Evolutionary conservation across 2,329 filamentous ascomycete species (phyloP), one percentile per base, ranked within the genome.

Genomic region (Fragosphaeria purpurea): DNA sequence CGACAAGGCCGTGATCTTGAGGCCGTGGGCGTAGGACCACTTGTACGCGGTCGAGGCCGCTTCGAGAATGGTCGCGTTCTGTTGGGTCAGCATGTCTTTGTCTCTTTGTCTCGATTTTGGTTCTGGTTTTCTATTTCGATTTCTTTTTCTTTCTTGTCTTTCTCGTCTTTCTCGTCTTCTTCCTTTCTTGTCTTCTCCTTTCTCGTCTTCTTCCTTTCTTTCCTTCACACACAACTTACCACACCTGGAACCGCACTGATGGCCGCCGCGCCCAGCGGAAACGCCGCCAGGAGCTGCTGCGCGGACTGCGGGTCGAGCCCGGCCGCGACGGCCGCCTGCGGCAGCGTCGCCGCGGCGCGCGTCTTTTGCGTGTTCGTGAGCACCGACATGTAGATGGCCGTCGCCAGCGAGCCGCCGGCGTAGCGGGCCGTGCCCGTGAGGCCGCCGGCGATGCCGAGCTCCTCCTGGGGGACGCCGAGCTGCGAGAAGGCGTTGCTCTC

Each of bases 401-500:
- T 46, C 13, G 47, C 47, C 12, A 50, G 43, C 4, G 51, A 53
- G n/a, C 51, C 51, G n/a, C 47, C 51, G 12, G 51, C 47, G 9
- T 47, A 53, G 38, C 51, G 51, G 7, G 41, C 46, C 8, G 50
- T 47, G 10, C 48, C 51, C 5, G 51, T 44, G 4, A 53, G 40
- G 31, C 48, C 51, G 6, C 51, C 51, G 6, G 47, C 47, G 30
- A 50, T 49, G 12, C 51, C 51, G n/a, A 53, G 47, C 39, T 53
- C 55, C 8, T 68, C 50, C 9, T 58, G 58, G 7, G 60, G 41
- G 0, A 67, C 59, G 57, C 67, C 4, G 62, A 67, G 6, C 56
- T 46, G 5, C 63, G 63, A 31, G 67, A 62, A 10, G 64, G 59
- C 13, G 57, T 58, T 6, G 53, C 55, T 12, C 61, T 63, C 51